These are phyloP conservation scores for Podospora fimiseda DNA, from an alignment of 495 filamentous ascomycete genomes.

Conservation along the genomic window DNA sequence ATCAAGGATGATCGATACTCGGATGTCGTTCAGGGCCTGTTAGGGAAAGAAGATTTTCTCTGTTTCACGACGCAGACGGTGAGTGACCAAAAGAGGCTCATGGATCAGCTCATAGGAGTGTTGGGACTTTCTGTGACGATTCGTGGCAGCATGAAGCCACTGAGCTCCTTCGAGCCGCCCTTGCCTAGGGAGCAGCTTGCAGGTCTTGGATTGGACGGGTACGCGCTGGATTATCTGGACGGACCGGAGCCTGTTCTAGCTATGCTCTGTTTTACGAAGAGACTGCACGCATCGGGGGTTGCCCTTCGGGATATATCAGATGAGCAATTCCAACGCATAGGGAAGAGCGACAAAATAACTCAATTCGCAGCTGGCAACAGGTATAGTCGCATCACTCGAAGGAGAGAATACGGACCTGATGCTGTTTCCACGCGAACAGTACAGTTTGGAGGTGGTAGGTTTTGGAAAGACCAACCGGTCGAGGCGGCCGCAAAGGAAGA, in stretches of 20 bases:
- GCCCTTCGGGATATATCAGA: constrained; percentile 55
- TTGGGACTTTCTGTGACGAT: constrained; percentile 61
- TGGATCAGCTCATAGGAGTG: constrained; percentile 43
- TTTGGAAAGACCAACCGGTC: constrained; percentile 74
- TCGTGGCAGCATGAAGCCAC: constrained; percentile 43
- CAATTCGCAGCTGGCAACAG: constrained; percentile 60
- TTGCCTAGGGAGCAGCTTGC: constrained; percentile 50
- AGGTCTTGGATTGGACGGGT: constrained; percentile 67
- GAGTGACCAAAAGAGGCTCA: constrained; percentile 67
- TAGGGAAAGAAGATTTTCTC: constrained; percentile 57
- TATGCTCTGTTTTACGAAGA: constrained; percentile 69
- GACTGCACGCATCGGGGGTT: constrained; percentile 61
- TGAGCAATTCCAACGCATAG: constrained; percentile 54
- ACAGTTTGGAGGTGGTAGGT: constrained; percentile 46
- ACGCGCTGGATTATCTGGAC: constrained; percentile 65
- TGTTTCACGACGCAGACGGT: constrained; percentile 70
- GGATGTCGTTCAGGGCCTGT: constrained; percentile 64
- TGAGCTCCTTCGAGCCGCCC: constrained; percentile 48
- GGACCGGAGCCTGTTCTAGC: constrained; percentile 81
- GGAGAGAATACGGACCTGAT: constrained; percentile 65
- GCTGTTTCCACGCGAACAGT: constrained; percentile 60
- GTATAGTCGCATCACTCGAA: constrained; percentile 52
- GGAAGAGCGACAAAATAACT: constrained; percentile 38
- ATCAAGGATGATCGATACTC: constrained; percentile 70
- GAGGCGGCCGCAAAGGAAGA: constrained; percentile 54